Percentiles rank a stretch among this genome's conserved stretches.
phyloP scores from a whole-genome alignment of 1,139 yeast genomes.

The Taphrina wiesneri region DNA sequence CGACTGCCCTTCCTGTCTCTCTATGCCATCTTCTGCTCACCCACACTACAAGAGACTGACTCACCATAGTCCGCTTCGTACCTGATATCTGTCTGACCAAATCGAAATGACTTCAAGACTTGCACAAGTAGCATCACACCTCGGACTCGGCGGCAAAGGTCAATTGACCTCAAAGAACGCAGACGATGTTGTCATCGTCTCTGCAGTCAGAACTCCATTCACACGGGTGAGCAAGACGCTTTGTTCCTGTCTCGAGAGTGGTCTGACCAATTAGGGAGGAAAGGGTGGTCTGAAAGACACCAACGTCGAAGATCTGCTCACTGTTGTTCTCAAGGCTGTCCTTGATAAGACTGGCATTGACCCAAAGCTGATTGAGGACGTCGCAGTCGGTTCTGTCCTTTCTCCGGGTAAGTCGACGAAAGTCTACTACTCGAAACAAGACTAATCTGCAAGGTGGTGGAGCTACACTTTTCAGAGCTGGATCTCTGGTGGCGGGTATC shows the following conservation, averaged over 20 bases:
- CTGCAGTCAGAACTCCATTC: conserved; percentile 86
- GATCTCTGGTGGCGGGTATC: conserved; percentile 69
- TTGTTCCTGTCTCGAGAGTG: too few species aligned
- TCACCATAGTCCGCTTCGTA: too few species aligned
- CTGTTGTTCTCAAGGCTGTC: conserved; percentile 63
- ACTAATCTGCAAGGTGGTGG: conserved; percentile 43
- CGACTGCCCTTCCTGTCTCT: neutral
- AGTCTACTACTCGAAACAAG: neutral
- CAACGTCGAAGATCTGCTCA: conserved; percentile 69
- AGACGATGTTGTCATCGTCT: conserved; percentile 82
- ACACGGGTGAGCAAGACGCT: conserved; percentile 46
- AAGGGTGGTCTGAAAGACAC: conserved; percentile 78
- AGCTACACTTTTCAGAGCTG: conserved; percentile 61
- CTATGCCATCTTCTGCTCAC: neutral
- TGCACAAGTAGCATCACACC: conserved; percentile 26
- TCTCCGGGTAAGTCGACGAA: conserved; percentile 51
- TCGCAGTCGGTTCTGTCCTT: conserved; percentile 78
- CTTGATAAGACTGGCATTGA: conserved; percentile 54
- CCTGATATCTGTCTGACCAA: neutral
- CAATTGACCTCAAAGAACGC: conserved; percentile 46
- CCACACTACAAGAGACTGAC: neutral
- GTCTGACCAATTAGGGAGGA: conserved; percentile 58
- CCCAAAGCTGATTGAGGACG: conserved; percentile 70
- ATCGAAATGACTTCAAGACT: conserved; percentile 22
- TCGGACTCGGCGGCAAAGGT: conserved; percentile 31